A percentile compares a stretch with the other conserved stretches of the same genome.
Evolutionary conservation across 2,329 filamentous ascomycete species (phyloP).

Genomic region (Zymoseptoria pseudotritici): DNA sequence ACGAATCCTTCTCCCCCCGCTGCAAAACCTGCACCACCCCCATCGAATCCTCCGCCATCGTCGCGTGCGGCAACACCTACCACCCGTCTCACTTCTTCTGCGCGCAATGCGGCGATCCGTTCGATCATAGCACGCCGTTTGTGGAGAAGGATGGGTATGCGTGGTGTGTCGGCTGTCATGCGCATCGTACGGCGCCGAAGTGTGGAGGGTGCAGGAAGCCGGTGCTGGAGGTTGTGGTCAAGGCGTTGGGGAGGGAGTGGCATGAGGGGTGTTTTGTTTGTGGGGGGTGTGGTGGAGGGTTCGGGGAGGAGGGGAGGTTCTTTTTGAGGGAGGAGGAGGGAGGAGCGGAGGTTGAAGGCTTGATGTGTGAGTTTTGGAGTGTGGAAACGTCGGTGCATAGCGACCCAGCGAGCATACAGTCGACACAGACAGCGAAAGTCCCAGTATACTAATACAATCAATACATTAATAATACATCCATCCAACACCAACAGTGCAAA

Average conservation of each 20-base stretch:
- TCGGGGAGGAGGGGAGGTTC: constrained; percentile 53
- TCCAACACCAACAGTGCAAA: too few species aligned
- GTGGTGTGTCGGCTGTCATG: constrained; percentile 92
- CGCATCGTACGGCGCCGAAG: constrained; percentile 80
- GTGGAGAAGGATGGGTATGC: constrained; percentile 97
- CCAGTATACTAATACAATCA: too few species aligned
- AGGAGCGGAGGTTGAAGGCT: constrained; percentile 55
- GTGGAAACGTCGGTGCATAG: too few species aligned
- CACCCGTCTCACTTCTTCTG: constrained; percentile 98
- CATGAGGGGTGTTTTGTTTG: constrained; percentile 89
- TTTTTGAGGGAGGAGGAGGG: constrained; percentile 51
- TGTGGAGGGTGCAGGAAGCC: constrained; percentile 78
- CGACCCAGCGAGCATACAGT: too few species aligned
- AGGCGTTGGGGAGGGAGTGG: constrained; percentile 86
- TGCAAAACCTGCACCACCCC: constrained; percentile 96
- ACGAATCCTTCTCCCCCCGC: constrained; percentile 83
- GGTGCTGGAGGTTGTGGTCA: constrained; percentile 83
- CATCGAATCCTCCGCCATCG: constrained; percentile 79
- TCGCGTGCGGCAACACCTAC: constrained; percentile 92
- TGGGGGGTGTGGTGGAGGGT: constrained; percentile 53
- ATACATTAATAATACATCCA: too few species aligned
- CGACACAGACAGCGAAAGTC: too few species aligned
- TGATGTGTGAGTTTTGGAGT: too few species aligned
- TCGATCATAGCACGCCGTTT: constrained; percentile 62
- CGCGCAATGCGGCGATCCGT: constrained; percentile 87